phyloP scores from a whole-genome alignment of 2,329 filamentous ascomycete species.

The Teratosphaeria pseudoeucalypti region DNA sequence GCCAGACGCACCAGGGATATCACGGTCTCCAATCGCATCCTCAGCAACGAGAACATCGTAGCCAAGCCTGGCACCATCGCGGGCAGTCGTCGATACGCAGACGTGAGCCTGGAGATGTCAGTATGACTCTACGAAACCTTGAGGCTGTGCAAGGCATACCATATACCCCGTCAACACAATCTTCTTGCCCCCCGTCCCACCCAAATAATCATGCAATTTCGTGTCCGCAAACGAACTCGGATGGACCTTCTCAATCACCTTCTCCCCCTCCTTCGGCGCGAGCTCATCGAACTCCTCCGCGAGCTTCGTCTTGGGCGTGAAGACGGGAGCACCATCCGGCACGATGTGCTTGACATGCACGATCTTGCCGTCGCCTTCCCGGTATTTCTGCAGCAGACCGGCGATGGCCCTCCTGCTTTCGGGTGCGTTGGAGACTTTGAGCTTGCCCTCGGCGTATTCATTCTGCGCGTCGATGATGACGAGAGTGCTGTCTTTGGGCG shows the following conservation, averaged over 20 bases:
- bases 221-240: slow-evolving; percentile 54
- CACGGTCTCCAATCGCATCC: slow-evolving; percentile 55
- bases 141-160: slow-evolving; percentile 16
- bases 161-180: slow-evolving; percentile 53
- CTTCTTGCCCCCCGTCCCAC: slow-evolving; percentile 43
- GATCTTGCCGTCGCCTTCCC: slow-evolving; percentile 43
- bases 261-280: slow-evolving; percentile 44
- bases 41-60: slow-evolving; percentile 53
- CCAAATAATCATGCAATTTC: slow-evolving; percentile 45
- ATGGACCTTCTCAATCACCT: slow-evolving; percentile 47
- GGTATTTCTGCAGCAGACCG: slow-evolving; percentile 49
- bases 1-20: slow-evolving; percentile 53
- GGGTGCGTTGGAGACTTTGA: slow-evolving; percentile 46
- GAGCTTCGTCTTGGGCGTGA: slow-evolving; percentile 51
- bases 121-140: not conserved
- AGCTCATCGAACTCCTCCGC: slow-evolving; percentile 53
- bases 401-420: slow-evolving; percentile 48
- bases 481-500: slow-evolving; percentile 48
- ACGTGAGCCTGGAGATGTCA: slow-evolving; percentile 46
- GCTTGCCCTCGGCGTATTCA: slow-evolving; percentile 51
- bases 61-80: slow-evolving; percentile 49
- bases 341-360: slow-evolving; percentile 53
- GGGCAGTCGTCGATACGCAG: slow-evolving; percentile 52
- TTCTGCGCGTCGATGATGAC: slow-evolving; percentile 64
- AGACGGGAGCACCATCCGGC: slow-evolving; percentile 53